phyloP scores from a whole-genome alignment of 2,329 filamentous ascomycete species.

The Apiospora phragmitis region DNA sequence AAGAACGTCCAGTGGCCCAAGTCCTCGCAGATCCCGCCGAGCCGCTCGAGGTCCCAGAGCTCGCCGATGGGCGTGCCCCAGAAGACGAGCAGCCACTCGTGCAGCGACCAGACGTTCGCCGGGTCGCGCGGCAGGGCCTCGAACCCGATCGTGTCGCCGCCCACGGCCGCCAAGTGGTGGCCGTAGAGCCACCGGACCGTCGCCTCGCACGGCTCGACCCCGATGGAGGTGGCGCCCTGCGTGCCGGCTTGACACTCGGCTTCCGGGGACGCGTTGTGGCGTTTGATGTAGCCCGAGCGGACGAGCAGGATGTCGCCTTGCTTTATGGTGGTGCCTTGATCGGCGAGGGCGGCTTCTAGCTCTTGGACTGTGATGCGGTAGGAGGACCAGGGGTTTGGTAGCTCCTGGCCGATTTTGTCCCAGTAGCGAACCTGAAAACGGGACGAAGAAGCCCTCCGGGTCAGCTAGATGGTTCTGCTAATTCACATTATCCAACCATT shows the following conservation, averaged over 20 bases:
- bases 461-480: not conserved
- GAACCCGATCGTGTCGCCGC: constrained; percentile 39
- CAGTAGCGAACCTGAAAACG: not conserved
- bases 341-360: not conserved
- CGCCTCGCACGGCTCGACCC: constrained; percentile 18
- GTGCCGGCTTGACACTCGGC: constrained; percentile 34
- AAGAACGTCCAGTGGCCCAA: constrained; percentile 22
- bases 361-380: not conserved
- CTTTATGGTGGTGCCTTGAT: not conserved
- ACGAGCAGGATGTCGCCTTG: constrained; percentile 6
- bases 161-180: constrained; percentile 41
- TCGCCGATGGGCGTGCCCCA: constrained; percentile 25
- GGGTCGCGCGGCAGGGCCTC: constrained; percentile 1
- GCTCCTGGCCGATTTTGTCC: not conserved
- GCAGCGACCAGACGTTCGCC: constrained; percentile 21
- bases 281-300: constrained; percentile 20
- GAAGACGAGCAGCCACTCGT: constrained; percentile 21
- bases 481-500: not conserved
- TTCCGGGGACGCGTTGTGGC: constrained; percentile 20
- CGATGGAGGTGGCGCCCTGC: constrained; percentile 21
- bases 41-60: constrained; percentile 21
- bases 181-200: constrained; percentile 43
- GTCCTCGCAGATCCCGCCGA: constrained; percentile 2
- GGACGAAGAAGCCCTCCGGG: not conserved
- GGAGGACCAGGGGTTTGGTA: not conserved